Conservation (phyloP, 176 grass and related monocot species). For the Eleusine indica region DNA sequence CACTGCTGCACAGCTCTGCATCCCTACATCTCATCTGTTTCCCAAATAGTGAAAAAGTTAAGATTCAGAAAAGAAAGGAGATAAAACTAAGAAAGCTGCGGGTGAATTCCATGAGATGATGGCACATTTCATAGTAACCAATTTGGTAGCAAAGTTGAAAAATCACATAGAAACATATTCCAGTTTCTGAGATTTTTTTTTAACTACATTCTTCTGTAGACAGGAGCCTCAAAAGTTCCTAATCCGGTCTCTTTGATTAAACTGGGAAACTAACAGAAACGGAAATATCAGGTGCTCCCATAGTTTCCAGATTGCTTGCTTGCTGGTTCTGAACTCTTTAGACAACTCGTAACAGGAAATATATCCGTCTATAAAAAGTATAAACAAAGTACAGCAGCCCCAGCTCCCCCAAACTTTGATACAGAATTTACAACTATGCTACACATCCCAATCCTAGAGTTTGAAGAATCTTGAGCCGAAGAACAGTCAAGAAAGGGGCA, state of each 20-base stretch:
- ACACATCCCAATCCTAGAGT: not conserved
- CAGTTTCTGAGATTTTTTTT: not conserved
- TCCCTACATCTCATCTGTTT: constrained; percentile 68
- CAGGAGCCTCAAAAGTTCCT: not conserved
- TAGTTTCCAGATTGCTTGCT: not conserved
- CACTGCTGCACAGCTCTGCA: constrained; percentile 52
- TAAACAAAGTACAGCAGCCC: too few relatives aligned
- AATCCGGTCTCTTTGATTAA: not conserved
- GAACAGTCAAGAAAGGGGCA: constrained; percentile 1
- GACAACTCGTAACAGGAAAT: not conserved
- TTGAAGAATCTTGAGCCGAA: not conserved
- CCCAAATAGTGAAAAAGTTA: not conserved
- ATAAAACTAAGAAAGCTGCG: not conserved
- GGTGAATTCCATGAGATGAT: not conserved
- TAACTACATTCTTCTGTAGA: not conserved
- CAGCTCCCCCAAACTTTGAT: not conserved
- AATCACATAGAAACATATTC: not conserved
- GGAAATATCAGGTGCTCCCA: not conserved
- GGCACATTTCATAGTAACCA: not conserved
- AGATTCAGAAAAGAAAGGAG: not conserved
- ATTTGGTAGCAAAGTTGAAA: too few relatives aligned
- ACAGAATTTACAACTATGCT: not conserved
- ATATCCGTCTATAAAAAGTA: not conserved
- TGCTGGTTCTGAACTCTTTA: not conserved
- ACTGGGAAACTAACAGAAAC: not conserved